Conservation (phyloP, 139 green algal genomes). For the Tetraselmis chui region DNA sequence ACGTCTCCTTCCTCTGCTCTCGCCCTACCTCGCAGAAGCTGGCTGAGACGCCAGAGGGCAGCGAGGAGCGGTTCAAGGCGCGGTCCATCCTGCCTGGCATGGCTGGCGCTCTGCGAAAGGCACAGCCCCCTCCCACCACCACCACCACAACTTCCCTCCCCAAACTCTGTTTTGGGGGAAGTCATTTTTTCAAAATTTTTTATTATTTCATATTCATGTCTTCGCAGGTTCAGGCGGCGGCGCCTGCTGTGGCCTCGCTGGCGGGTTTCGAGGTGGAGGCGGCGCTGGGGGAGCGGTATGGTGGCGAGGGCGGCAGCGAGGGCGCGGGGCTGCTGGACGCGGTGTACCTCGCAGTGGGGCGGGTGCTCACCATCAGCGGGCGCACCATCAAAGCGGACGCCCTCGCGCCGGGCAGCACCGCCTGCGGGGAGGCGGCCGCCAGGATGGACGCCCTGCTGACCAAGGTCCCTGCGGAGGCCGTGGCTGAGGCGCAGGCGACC, state of each 20-base stretch:
- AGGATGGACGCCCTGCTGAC: constrained; percentile 12
- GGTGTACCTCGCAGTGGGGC: constrained; percentile 23
- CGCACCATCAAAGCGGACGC: constrained; percentile 32
- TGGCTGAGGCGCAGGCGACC: constrained; percentile 10
- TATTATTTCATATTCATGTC: too few relatives aligned
- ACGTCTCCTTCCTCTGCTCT: too few relatives aligned
- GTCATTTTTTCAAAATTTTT: too few relatives aligned
- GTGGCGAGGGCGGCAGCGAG: constrained; percentile 17
- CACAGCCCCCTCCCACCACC: too few relatives aligned
- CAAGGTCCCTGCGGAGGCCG: constrained; percentile 3
- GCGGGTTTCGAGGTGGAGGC: constrained; percentile 21
- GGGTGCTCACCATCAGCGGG: constrained; percentile 33
- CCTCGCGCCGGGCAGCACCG: constrained; percentile 8
- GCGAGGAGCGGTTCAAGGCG: constrained; percentile 25
- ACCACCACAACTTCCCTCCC: too few relatives aligned
- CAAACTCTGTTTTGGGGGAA: too few relatives aligned
- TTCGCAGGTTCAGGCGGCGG: not conserved
- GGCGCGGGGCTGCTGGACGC: constrained; percentile 13
- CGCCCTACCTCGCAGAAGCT: constrained; percentile 1
- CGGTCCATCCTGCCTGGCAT: constrained; percentile 21
- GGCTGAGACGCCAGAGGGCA: constrained; percentile 13
- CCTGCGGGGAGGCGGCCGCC: constrained; percentile 2
- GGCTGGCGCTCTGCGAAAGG: not conserved
- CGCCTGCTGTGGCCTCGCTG: not conserved
- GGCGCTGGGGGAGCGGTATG: constrained; percentile 20